A percentile compares a stretch with the other conserved stretches of the same genome.
phyloP scores from a whole-genome alignment of 2,329 filamentous ascomycete species.

The Rutstroemia sydowiana region DNA sequence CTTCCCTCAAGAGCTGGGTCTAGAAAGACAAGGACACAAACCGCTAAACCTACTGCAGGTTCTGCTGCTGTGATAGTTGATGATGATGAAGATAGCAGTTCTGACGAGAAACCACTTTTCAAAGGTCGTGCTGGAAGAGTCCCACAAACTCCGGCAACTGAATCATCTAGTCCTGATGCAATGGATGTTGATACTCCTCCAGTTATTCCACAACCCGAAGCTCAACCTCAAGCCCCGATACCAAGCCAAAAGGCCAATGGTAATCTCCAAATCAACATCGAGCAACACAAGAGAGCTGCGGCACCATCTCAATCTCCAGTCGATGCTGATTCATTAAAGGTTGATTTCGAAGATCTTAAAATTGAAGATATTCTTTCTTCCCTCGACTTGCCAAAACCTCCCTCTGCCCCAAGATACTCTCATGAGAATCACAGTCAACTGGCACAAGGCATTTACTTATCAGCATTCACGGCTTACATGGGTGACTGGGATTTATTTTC shows the following conservation, averaged over 20 bases:
- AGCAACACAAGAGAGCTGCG: slow-evolving; percentile 42
- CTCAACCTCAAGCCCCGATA: not conserved
- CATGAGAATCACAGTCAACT: slow-evolving; percentile 33
- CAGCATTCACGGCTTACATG: slow-evolving; percentile 48
- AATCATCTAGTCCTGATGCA: slow-evolving; percentile 42
- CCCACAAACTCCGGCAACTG: not conserved
- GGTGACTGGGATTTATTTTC: slow-evolving; percentile 45
- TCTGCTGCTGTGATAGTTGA: slow-evolving; percentile 25
- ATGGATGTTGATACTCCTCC: slow-evolving; percentile 58
- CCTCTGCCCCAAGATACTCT: slow-evolving; percentile 32
- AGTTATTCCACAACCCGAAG: slow-evolving; percentile 1
- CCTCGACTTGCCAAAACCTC: slow-evolving; percentile 43
- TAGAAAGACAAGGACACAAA: slow-evolving; percentile 18
- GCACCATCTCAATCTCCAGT: slow-evolving; percentile 19
- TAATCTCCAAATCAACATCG: slow-evolving; percentile 44
- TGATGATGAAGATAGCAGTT: slow-evolving; percentile 21
- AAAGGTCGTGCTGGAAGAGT: slow-evolving; percentile 24
- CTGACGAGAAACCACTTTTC: slow-evolving; percentile 25
- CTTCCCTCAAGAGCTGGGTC: slow-evolving; percentile 11
- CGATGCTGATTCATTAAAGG: slow-evolving; percentile 21
- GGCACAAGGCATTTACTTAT: slow-evolving; percentile 37
- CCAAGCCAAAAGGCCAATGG: slow-evolving; percentile 33
- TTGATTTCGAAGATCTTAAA: slow-evolving; percentile 39
- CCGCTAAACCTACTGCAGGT: slow-evolving; percentile 22
- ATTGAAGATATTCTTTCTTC: slow-evolving; percentile 44